Evolutionary conservation across 2,329 filamentous ascomycete genomes (phyloP).

Genomic region (Decorospora gaudefroyi): DNA sequence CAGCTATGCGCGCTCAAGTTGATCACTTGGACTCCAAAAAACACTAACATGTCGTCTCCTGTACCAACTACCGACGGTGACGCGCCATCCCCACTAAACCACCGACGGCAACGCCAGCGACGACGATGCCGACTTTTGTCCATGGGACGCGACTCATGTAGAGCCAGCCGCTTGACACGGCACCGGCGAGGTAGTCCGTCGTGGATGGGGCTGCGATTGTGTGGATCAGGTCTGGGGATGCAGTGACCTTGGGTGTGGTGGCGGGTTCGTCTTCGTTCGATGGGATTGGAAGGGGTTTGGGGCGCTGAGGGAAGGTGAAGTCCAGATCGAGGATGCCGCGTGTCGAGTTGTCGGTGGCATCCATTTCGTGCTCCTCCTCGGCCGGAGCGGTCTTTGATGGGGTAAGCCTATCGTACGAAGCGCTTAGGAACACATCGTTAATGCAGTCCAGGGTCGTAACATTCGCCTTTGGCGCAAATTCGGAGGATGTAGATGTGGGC

Average conservation of each 20-base stretch:
- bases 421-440: too few species aligned
- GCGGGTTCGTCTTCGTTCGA: not conserved
- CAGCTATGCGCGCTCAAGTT: too few species aligned
- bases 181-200: constrained; percentile 3
- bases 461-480: too few species aligned
- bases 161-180: constrained; percentile 1
- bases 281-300: not conserved
- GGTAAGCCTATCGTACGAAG: too few species aligned
- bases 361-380: too few species aligned
- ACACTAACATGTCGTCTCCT: too few species aligned
- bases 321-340: not conserved
- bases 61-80: not conserved
- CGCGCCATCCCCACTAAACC: not conserved
- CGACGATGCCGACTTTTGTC: not conserved
- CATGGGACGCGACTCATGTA: not conserved
- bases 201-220: not conserved
- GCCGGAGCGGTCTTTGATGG: too few species aligned
- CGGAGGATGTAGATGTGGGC: too few species aligned
- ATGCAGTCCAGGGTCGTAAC: too few species aligned
- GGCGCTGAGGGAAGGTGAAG: not conserved
- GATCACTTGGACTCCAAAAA: too few species aligned
- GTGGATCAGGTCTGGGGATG: not conserved
- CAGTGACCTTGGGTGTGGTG: not conserved
- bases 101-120: constrained; percentile 2
- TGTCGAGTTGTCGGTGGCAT: too few species aligned